phyloP scores from a whole-genome alignment of 1,139 yeast species.

The Pichia sp. region DNA sequence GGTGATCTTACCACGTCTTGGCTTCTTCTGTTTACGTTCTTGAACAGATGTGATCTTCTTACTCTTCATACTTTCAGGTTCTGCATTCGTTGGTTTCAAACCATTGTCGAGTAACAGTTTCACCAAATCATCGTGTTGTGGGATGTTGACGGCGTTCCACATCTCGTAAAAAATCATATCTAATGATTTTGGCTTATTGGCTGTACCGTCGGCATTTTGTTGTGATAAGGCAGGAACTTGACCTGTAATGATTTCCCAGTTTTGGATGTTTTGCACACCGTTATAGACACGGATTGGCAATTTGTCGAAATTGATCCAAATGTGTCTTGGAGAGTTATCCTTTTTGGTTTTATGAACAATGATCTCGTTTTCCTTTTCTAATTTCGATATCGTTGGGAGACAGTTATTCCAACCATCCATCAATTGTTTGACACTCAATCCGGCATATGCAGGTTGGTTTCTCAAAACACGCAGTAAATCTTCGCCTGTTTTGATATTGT shows the following conservation, averaged over 20 bases:
- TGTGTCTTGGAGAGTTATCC: slow-evolving; percentile 85
- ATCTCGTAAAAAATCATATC: slow-evolving; percentile 52
- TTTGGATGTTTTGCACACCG: slow-evolving; percentile 36
- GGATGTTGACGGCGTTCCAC: slow-evolving; percentile 81
- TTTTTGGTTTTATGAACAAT: slow-evolving; percentile 86
- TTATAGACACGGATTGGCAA: slow-evolving; percentile 38
- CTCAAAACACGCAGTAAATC: slow-evolving; percentile 74
- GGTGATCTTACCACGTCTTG: slow-evolving; percentile 91
- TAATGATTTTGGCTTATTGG: slow-evolving; percentile 11
- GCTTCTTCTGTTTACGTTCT: slow-evolving; percentile 83
- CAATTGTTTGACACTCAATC: slow-evolving; percentile 82
- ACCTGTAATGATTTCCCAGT: slow-evolving; percentile 23
- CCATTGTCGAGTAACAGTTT: slow-evolving; percentile 77
- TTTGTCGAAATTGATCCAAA: slow-evolving; percentile 88
- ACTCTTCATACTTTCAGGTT: slow-evolving; percentile 83
- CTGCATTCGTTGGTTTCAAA: slow-evolving; percentile 94
- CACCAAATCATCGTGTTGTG: slow-evolving; percentile 79
- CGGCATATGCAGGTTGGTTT: slow-evolving; percentile 84
- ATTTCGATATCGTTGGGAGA: slow-evolving; percentile 66
- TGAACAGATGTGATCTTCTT: slow-evolving; percentile 47
- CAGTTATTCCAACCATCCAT: slow-evolving; percentile 99
- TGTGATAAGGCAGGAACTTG: slow-evolving; percentile 6
- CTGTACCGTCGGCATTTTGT: slow-evolving; percentile 5
- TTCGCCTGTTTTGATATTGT: slow-evolving; percentile 79
- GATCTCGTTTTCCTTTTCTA: slow-evolving; percentile 75